Percentiles rank a stretch among this genome's conserved stretches.
phyloP scores from a whole-genome alignment of 129 eudicot genomes.

The Artemisia annua region DNA sequence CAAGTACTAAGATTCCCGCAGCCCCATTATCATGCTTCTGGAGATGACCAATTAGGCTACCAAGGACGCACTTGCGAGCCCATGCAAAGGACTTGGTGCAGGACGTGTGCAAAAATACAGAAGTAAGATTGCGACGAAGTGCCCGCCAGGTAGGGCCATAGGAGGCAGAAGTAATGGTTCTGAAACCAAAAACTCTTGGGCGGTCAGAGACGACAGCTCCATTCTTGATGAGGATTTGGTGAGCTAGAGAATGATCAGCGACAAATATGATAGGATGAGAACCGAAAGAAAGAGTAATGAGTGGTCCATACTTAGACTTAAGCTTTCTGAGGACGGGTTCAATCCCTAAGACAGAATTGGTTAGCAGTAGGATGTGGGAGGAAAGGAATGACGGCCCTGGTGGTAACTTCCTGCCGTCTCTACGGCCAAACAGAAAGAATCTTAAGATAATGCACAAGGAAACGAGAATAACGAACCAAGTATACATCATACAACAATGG shows the following conservation, averaged over 20 bases:
- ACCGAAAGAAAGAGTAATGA: constrained; percentile 45
- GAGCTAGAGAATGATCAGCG: constrained; percentile 41
- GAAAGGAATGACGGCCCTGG: constrained; percentile 34
- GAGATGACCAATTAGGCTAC: constrained; percentile 12
- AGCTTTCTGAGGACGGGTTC: constrained; percentile 21
- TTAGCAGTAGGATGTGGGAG: constrained; percentile 26
- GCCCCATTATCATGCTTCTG: neutral
- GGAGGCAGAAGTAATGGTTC: constrained; percentile 23
- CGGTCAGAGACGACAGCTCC: constrained; percentile 63
- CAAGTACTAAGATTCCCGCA: neutral
- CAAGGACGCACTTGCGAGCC: constrained; percentile 39
- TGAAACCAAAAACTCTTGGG: constrained; percentile 28
- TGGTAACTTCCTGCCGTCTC: constrained; percentile 26
- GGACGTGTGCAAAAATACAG: constrained; percentile 32
- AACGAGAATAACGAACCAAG: neutral
- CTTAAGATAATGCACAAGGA: neutral
- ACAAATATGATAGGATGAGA: constrained; percentile 37
- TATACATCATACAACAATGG: constrained; percentile 4
- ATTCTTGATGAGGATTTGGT: constrained; percentile 51
- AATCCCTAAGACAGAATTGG: constrained; percentile 8
- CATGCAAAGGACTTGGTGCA: constrained; percentile 18
- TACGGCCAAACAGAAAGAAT: neutral
- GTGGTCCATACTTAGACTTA: constrained; percentile 30
- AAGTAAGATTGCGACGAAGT: constrained; percentile 34
- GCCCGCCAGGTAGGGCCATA: constrained; percentile 42